Percentiles rank a stretch among this genome's conserved stretches.
Evolutionary conservation across 164 flowering plant genomes (phyloP).

Genomic region (Santalum album): DNA sequence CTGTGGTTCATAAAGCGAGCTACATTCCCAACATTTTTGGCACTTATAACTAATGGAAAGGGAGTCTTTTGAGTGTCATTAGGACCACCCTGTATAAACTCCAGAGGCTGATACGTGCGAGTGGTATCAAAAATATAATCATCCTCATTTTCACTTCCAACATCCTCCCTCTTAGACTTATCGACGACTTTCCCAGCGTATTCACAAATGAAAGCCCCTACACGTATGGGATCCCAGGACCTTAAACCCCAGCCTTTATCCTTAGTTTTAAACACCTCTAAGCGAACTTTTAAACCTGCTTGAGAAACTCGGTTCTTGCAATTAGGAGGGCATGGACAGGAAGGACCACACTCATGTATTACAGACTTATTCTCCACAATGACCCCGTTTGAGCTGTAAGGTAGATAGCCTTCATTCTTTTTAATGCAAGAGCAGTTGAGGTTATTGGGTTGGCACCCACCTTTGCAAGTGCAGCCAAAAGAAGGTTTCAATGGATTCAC

Average conservation of each 20-base stretch:
- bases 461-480: constrained; percentile 26
- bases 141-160: constrained; percentile 21
- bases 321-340: constrained; percentile 35
- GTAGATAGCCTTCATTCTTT: constrained; percentile 5
- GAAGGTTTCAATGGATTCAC: constrained; percentile 12
- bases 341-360: constrained; percentile 18
- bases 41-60: constrained; percentile 34
- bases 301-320: constrained; percentile 60
- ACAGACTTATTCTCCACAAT: constrained; percentile 1
- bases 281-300: constrained; percentile 35
- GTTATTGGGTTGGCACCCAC: constrained; percentile 21
- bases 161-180: constrained; percentile 9
- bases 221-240: constrained; percentile 70
- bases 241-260: constrained; percentile 76
- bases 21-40: constrained; percentile 55
- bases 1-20: constrained; percentile 82
- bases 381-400: constrained; percentile 7
- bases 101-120: constrained; percentile 21
- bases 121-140: constrained; percentile 43
- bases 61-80: constrained; percentile 18
- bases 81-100: constrained; percentile 13
- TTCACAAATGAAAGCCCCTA: constrained; percentile 63
- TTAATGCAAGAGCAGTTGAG: constrained; percentile 8
- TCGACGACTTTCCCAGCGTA: constrained; percentile 55
- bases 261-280: constrained; percentile 69